Evolutionary conservation across 2,329 filamentous ascomycete species (phyloP), one percentile per base, ranked within the genome.

Genomic region (Elsinoe necatrix): DNA sequence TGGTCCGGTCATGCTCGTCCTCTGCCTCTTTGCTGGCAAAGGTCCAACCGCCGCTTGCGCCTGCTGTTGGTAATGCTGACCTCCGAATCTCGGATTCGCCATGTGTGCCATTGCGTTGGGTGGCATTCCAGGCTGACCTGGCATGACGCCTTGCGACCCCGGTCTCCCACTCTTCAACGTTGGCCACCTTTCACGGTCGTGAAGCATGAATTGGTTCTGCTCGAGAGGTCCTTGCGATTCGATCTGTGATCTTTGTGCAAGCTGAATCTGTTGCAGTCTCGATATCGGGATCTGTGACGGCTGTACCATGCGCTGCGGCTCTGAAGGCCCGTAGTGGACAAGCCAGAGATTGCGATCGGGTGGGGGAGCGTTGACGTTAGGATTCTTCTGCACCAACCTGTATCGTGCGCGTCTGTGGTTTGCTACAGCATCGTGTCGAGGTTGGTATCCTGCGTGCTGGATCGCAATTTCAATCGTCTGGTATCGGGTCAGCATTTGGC

Each of bases 131-230:
- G 35, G 35, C 31, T 42, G 37, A 9, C 52, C 52, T 14, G 54
- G 27, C 42, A 35, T 35, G 20, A 51, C 45, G 7, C 43, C 48
- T 31, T 58, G 55, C 11, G 41, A 59, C 1, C 58, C 56, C 23
- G 58, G 54, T 67, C 68, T 6, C 12, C 59, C 58, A 14, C 59
- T 69, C 43, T 82, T 82, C 59, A 97, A 86, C 21, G 84, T 84
- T 2, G 93, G 92, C 91, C 92, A 97, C 72, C 89, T 95, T 62
- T 83, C 80, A 39, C 89, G 83, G 71, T 97, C 93, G 51, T 87
- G 84, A 18, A 97, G 79, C 85, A 96, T 95, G 68, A 97, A 97
- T 65, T 96, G 90, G 67, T 95, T 95, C 63, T 89, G 85, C 57
- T 85, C 81, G 43, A 95, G 84, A 64, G 91, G 87, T 5, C 90